These are phyloP conservation scores for Warburgia ugandensis DNA, from an alignment of 164 flowering plant genomes.

Conservation along the genomic window DNA sequence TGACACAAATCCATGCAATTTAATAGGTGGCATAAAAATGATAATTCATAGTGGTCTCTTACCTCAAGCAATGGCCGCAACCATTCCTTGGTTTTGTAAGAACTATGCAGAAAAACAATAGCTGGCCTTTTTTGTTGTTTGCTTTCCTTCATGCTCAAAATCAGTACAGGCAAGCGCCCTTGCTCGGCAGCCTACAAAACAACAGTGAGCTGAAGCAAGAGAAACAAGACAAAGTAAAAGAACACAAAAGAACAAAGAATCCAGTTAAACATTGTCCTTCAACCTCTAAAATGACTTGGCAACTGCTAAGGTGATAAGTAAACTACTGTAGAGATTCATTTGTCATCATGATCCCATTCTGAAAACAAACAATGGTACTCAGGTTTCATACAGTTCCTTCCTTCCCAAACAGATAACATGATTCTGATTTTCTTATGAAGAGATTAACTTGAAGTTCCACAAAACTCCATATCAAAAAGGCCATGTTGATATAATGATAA, in stretches of 20 bases:
- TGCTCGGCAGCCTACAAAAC: conserved; percentile 65
- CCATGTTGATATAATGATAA: no score
- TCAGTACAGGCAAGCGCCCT: conserved; percentile 78
- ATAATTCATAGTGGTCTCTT: background rate
- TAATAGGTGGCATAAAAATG: background rate
- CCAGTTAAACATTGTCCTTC: background rate
- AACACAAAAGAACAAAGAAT: background rate
- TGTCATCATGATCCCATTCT: background rate
- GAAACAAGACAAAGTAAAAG: background rate
- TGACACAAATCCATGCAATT: background rate
- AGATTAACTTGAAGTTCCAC: no score
- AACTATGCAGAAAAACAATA: conserved; percentile 83
- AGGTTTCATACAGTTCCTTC: no score
- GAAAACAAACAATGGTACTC: background rate
- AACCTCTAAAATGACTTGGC: no score
- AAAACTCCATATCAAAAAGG: no score
- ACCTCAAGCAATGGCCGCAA: conserved; percentile 91
- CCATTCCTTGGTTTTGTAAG: conserved; percentile 89
- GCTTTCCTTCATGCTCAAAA: conserved; percentile 60
- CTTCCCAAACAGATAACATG: no score
- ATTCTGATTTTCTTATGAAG: no score
- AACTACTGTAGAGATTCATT: background rate
- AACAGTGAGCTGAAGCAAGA: background rate
- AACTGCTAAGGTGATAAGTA: background rate
- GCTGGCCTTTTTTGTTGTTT: conserved; percentile 54